Evolutionary conservation across 352 stramenopile species (phyloP), one percentile per base, ranked within the genome.

Genomic region (Hyaloperonospora brassicae): DNA sequence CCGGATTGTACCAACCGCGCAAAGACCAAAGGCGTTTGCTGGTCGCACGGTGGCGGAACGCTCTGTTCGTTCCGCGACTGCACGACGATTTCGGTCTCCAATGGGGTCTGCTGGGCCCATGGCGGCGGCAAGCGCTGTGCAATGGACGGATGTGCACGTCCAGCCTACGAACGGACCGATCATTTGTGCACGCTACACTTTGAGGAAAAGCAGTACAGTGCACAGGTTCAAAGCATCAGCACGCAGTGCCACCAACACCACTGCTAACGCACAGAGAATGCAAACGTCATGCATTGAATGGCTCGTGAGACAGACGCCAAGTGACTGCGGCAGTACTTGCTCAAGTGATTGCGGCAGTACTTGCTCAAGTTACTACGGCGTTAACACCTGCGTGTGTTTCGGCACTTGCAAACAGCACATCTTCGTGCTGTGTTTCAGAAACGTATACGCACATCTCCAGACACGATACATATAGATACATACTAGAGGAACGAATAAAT

Each of bases 121-220:
- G 86, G 86, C 17, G 86, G 86, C 25, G 86, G 86, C 55, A 91
- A 90, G 68, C 82, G 86, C 51, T 95, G 86, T 60, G 53, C 53
- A 2, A 68, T 88, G 34, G 70, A 73, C 12, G 72, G 76, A 47
- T 95, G 86, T 64, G 63, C 66, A 14, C 66, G 68, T 25, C 71
- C 70, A 2, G 73, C 71, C 9, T 84, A 84, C 53, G 73, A 79
- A 35, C 71, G 71, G 46, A 80, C 70, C 11, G 62, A 73, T 21
- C 73, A 78, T 56, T 53, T 78, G 30, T 83, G 72, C 61, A 78
- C 65, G 31, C 49, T 78, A n/a, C 70, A 80, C 59, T 77, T 73
- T 50, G 68, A 77, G 57, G 62, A 68, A 43, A 67, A 70, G 45
- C 68, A 76, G 36, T 66, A 68, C 48, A 69, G 67, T 34, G 23